A percentile compares a stretch with the other conserved stretches of the same genome.
Conservation (phyloP, 495 filamentous ascomycete species). For the Xylaria longipes region DNA sequence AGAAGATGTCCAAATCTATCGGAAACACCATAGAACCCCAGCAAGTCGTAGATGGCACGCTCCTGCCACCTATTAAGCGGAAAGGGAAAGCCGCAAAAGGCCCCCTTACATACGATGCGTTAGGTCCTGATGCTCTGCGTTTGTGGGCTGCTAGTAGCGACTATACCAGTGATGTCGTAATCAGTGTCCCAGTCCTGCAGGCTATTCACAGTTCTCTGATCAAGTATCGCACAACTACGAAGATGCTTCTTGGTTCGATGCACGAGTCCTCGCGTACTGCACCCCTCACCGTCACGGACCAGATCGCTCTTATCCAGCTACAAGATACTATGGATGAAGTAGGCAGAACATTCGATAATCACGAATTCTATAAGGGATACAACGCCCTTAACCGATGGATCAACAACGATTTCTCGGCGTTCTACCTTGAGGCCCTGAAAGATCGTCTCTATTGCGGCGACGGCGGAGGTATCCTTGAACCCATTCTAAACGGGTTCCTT, state of each 20-base stretch:
- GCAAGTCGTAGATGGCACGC: conserved; percentile 80
- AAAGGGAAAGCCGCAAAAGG: conserved; percentile 44
- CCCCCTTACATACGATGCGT: conserved; percentile 43
- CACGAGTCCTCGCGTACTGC: conserved; percentile 60
- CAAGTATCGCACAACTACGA: conserved; percentile 86
- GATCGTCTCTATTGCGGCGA: conserved; percentile 86
- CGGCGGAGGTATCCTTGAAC: conserved; percentile 68
- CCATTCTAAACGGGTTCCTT: conserved; percentile 73
- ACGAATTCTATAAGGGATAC: conserved; percentile 84
- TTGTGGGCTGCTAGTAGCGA: conserved; percentile 92
- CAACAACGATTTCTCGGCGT: conserved; percentile 81
- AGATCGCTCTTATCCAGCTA: conserved; percentile 79
- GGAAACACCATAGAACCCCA: conserved; percentile 87
- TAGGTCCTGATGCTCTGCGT: conserved; percentile 84
- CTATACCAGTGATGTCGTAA: conserved; percentile 84
- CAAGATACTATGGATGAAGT: conserved; percentile 65
- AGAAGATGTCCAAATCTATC: conserved; percentile 98
- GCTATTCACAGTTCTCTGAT: conserved; percentile 75
- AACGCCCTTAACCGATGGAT: conserved; percentile 78
- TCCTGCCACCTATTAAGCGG: conserved; percentile 55
- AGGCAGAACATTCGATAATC: conserved; percentile 65
- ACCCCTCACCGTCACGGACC: conserved; percentile 63
- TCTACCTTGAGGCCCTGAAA: conserved; percentile 92
- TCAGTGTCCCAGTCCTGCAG: conserved; percentile 76
- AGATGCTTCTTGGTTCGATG: conserved; percentile 84